These are phyloP conservation scores for Cladosporium sp. DNA, from an alignment of 2,329 filamentous ascomycete genomes.

Conservation along the genomic window DNA sequence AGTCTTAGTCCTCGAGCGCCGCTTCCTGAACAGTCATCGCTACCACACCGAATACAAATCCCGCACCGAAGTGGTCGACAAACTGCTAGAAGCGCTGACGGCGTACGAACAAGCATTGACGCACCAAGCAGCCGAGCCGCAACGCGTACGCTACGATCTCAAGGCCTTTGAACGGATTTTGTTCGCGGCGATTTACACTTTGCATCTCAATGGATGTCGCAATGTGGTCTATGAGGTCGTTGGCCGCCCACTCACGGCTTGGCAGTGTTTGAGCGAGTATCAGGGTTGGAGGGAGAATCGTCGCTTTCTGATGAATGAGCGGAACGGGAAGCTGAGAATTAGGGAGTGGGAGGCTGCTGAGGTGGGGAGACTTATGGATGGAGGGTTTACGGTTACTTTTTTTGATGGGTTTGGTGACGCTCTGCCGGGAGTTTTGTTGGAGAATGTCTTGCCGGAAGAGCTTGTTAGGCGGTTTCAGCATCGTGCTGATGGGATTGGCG, in stretches of 20 bases:
- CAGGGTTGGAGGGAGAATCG: neutral
- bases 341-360: neutral
- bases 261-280: constrained; percentile 4
- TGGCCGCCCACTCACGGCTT: neutral
- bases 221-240: neutral
- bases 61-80: constrained; percentile 4
- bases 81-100: neutral
- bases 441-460: neutral
- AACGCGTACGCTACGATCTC: constrained; percentile 3
- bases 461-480: neutral
- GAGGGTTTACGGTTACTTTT: neutral
- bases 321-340: neutral
- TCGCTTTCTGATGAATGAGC: neutral
- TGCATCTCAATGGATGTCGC: neutral
- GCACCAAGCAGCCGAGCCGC: constrained; percentile 1
- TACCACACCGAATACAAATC: neutral
- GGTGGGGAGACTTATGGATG: neutral
- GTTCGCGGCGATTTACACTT: neutral
- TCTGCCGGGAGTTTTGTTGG: neutral
- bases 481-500: neutral
- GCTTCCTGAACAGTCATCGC: neutral
- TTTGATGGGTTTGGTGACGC: neutral
- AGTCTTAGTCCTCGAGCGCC: neutral
- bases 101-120: constrained; percentile 4
- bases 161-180: neutral